phyloP scores from a whole-genome alignment of 1,284 basidiomycete species.

The Afroboletus lepidellus region DNA sequence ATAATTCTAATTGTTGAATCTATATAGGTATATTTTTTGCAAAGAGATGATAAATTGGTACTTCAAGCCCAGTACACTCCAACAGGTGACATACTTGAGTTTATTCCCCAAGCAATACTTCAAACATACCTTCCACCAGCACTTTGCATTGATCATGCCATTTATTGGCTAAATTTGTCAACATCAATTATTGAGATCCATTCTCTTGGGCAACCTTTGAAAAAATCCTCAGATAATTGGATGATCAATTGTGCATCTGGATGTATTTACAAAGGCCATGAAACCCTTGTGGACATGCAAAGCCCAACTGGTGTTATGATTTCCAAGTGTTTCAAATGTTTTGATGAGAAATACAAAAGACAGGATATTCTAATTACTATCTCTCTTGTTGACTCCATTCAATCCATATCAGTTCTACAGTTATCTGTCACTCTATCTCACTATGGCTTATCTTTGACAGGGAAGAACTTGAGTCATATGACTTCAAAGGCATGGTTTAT shows the following conservation, averaged over 20 bases:
- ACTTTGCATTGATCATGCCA: background rate
- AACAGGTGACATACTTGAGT: background rate
- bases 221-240: background rate
- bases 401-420: background rate
- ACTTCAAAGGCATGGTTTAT: background rate
- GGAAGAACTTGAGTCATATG: background rate
- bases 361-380: background rate
- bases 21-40: background rate
- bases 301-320: background rate
- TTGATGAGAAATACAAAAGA: background rate
- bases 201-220: background rate
- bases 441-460: background rate
- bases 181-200: background rate
- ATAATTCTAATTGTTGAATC: no score
- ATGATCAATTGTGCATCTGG: background rate
- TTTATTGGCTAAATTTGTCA: background rate
- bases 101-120: background rate
- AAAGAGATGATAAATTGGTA: background rate
- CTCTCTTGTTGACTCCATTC: background rate
- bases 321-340: background rate
- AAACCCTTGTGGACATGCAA: background rate
- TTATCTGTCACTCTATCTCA: background rate
- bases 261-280: background rate
- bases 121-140: background rate
- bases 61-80: background rate